phyloP scores from a whole-genome alignment of 169 alveolate genomes.

The Plasmodium gonderi region DNA sequence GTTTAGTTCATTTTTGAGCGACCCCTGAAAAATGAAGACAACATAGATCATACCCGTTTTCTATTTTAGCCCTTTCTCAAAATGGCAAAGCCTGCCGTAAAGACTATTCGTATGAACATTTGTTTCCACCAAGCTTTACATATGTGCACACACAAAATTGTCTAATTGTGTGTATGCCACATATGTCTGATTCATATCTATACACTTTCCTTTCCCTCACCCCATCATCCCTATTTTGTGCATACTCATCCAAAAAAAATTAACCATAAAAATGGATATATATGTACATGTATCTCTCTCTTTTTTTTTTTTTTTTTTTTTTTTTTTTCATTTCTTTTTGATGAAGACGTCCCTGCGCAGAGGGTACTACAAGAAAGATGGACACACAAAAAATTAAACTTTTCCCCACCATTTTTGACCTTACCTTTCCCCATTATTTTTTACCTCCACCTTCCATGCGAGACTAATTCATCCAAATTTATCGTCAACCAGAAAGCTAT shows the following conservation, averaged over 20 bases:
- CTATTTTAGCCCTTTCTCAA: slow-evolving; percentile 22
- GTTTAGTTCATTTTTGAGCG: background rate
- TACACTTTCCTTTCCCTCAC: too few relatives aligned
- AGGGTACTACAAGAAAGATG: slow-evolving; percentile 22
- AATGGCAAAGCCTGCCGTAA: slow-evolving; percentile 9
- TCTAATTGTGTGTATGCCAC: background rate
- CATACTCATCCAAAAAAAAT: background rate
- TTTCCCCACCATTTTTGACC: background rate
- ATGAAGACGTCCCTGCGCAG: slow-evolving; percentile 59
- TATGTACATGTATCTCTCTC: background rate
- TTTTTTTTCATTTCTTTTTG: slow-evolving; percentile 18
- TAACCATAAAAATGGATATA: background rate
- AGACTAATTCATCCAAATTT: too few relatives aligned
- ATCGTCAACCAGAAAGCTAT: too few relatives aligned
- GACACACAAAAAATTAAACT: background rate
- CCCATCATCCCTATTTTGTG: background rate
- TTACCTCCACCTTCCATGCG: too few relatives aligned
- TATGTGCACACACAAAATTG: background rate
- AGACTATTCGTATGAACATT: slow-evolving; percentile 59
- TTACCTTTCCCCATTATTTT: too few relatives aligned
- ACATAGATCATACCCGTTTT: background rate
- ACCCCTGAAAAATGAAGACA: background rate
- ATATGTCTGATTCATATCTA: too few relatives aligned
- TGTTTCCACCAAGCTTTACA: background rate
- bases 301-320: background rate